phyloP scores from a whole-genome alignment of 129 eudicot genomes.

The carrot (Daucus carota) region DH1_v3.0 NC_030382.2:44210001-44210500 shows the following conservation, averaged over 20 bases:
- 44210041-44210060: too few relatives aligned
- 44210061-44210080: not conserved
- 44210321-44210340: not conserved
- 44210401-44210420: not conserved
- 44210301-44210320: not conserved
- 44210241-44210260: too few relatives aligned
- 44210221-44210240: too few relatives aligned
- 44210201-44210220: too few relatives aligned
- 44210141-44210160: not conserved
- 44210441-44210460: not conserved
- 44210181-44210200: too few relatives aligned
- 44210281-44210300: not conserved
- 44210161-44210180: too few relatives aligned
- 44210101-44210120: too few relatives aligned
- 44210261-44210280: not conserved
- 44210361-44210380: not conserved
- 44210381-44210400: not conserved
- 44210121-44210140: not conserved
- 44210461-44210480: not conserved
- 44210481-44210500: not conserved
- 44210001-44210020: not conserved
- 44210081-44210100: not conserved
- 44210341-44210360: not conserved
- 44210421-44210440: not conserved
- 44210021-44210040: not conserved